Percentiles rank a stretch among this genome's conserved stretches.
Evolutionary conservation across 257 asterid genomes (phyloP).

Genomic region (Knoxia roxburghii): DNA sequence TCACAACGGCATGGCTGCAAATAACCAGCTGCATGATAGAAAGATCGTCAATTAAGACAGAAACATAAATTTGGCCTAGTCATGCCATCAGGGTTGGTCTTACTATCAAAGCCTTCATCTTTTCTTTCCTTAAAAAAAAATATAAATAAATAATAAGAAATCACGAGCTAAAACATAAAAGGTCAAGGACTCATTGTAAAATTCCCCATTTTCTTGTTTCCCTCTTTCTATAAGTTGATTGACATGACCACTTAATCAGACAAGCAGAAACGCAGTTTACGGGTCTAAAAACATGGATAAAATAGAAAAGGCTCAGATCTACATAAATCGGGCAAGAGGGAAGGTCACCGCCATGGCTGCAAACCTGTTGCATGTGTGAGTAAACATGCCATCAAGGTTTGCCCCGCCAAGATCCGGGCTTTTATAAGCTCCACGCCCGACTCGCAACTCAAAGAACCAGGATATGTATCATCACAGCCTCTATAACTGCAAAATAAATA

Average conservation of each 20-base stretch:
- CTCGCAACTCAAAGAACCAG: neutral
- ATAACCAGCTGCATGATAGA: too few relatives aligned
- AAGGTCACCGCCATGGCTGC: constrained; percentile 20
- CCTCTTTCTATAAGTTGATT: constrained; percentile 10
- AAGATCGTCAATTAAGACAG: too few relatives aligned
- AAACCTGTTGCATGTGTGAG: neutral
- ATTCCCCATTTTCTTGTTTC: constrained; percentile 7
- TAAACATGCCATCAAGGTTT: neutral
- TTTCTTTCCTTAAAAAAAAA: too few relatives aligned
- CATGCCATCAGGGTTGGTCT: constrained; percentile 31
- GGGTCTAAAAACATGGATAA: too few relatives aligned
- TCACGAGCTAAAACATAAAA: constrained; percentile 7
- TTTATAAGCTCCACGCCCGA: neutral
- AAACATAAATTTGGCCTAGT: too few relatives aligned
- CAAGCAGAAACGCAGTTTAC: too few relatives aligned
- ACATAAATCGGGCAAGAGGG: neutral
- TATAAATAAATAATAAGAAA: too few relatives aligned
- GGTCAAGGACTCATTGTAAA: constrained; percentile 3
- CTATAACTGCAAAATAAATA: neutral
- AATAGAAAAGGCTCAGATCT: constrained; percentile 29
- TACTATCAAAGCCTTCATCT: too few relatives aligned
- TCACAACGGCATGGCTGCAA: constrained; percentile 30
- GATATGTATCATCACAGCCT: constrained; percentile 3
- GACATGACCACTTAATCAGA: too few relatives aligned
- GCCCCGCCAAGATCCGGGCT: constrained; percentile 22